Conservation (phyloP, 2,329 filamentous ascomycete genomes). For the Triangularia verruculosa region DNA sequence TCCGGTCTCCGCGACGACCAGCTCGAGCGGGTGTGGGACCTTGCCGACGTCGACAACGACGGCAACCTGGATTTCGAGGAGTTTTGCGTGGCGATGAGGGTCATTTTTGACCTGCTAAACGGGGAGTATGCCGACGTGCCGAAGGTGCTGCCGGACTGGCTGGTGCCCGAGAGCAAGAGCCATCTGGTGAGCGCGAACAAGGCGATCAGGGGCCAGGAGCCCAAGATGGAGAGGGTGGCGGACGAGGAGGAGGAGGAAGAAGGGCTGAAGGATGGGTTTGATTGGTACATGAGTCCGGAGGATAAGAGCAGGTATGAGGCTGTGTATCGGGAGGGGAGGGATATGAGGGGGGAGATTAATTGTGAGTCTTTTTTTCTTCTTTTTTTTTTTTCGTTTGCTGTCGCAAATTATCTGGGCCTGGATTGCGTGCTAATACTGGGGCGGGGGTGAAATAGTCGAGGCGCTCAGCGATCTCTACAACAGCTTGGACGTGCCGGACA, state of each 20-base stretch:
- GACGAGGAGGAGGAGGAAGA: conserved; percentile 72
- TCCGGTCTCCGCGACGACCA: conserved; percentile 66
- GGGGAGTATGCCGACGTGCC: conserved; percentile 94
- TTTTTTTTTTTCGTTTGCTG: too few species aligned
- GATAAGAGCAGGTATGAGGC: conserved; percentile 96
- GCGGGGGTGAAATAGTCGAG: conserved; percentile 53
- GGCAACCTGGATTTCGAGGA: conserved; percentile 98
- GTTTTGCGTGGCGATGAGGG: conserved; percentile 97
- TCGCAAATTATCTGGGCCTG: too few species aligned
- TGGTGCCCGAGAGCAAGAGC: conserved; percentile 91
- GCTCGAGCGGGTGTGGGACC: conserved; percentile 95
- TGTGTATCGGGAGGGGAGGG: conserved; percentile 90
- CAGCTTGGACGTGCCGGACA: conserved; percentile 69
- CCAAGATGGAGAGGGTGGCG: conserved; percentile 80
- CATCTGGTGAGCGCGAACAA: conserved; percentile 82
- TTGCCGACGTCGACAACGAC: conserved; percentile 95
- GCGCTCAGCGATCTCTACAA: conserved; percentile 82
- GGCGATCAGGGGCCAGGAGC: conserved; percentile 74
- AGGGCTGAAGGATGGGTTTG: conserved; percentile 91
- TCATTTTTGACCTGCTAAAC: conserved; percentile 97
- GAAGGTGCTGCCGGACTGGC: conserved; percentile 82
- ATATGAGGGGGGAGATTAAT: conserved; percentile 78
- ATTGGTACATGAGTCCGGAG: conserved; percentile 96
- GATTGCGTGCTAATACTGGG: background rate
- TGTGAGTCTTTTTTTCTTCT: conserved; percentile 49